These are phyloP conservation scores for Solanum pimpinellifolium DNA, from an alignment of 257 asterid genomes.

Conservation along the genomic window DNA sequence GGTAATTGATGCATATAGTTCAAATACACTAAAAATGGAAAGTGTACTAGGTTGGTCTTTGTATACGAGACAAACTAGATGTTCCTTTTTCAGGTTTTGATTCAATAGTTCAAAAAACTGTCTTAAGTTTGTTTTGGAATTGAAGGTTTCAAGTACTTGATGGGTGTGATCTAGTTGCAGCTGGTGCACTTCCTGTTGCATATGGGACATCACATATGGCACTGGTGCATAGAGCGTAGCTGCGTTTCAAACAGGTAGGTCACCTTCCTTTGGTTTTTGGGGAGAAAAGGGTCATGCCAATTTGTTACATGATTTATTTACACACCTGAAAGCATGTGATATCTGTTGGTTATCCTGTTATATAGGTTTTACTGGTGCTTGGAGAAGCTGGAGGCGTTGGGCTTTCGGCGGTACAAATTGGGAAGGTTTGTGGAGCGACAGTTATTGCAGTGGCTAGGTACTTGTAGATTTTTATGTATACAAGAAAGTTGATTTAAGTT, in stretches of 20 bases:
- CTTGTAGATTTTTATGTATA: neutral
- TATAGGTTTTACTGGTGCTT: slow-evolving; percentile 89
- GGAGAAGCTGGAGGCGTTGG: slow-evolving; percentile 99
- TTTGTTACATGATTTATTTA: neutral
- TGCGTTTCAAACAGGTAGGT: slow-evolving; percentile 47
- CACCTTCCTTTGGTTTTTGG: neutral
- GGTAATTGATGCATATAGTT: neutral
- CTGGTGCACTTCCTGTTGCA: slow-evolving; percentile 84
- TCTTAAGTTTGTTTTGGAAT: neutral
- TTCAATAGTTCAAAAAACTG: neutral
- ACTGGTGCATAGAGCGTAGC: slow-evolving; percentile 76
- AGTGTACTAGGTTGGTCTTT: neutral
- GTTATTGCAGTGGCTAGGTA: slow-evolving; percentile 96
- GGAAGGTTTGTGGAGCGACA: slow-evolving; percentile 76
- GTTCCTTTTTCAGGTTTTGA: neutral
- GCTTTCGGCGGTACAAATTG: slow-evolving; percentile 88
- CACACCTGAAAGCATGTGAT: neutral
- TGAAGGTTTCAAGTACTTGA: slow-evolving; percentile 64
- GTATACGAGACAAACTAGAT: neutral
- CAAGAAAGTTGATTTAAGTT: neutral
- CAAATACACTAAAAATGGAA: neutral
- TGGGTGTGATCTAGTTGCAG: slow-evolving; percentile 83
- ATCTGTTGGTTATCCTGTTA: neutral
- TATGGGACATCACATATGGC: slow-evolving; percentile 95
- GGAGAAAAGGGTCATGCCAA: neutral